Conservation (phyloP, 768 basidiomycete genomes). For the Suillus ampliporus region DNA sequence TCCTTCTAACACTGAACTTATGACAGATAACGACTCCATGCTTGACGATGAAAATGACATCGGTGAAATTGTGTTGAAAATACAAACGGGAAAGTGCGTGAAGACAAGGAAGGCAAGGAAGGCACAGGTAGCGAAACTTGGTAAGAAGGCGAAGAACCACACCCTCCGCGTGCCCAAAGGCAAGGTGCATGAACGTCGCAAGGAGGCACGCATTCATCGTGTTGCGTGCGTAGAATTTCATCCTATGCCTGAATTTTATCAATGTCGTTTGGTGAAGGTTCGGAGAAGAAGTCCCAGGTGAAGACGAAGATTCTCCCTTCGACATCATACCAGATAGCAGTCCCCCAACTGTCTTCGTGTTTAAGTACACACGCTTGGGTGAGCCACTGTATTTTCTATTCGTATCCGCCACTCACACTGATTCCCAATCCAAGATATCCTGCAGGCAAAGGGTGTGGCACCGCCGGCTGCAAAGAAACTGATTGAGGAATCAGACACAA, state of each 20-base stretch:
- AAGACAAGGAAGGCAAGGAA: rapidly evolving
- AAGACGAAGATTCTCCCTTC: too few species aligned
- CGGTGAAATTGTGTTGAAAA: conserved; percentile 18
- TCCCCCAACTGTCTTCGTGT: conserved; percentile 21
- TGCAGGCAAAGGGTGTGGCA: conserved; percentile 27
- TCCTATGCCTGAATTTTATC: neutral
- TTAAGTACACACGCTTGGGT: conserved; percentile 25
- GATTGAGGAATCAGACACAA: conserved; percentile 3
- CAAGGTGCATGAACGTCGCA: conserved; percentile 1
- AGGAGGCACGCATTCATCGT: conserved; percentile 2
- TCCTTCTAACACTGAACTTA: conserved; percentile 1
- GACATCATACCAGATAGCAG: neutral
- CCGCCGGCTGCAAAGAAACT: conserved; percentile 6
- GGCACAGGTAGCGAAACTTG: rapidly evolving
- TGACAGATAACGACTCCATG: conserved; percentile 30
- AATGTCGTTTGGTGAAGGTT: conserved; percentile 15
- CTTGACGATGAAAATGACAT: conserved; percentile 14
- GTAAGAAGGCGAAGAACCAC: neutral
- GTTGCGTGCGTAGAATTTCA: neutral
- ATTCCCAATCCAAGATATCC: too few species aligned
- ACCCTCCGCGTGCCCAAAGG: neutral
- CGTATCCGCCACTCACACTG: too few species aligned
- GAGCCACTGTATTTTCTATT: neutral
- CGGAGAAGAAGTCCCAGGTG: conserved; percentile 10
- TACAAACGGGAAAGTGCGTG: conserved; percentile 1